These are phyloP conservation scores for Clohesyomyces aquaticus DNA, from an alignment of 495 filamentous ascomycete genomes.

Conservation along the genomic window DNA sequence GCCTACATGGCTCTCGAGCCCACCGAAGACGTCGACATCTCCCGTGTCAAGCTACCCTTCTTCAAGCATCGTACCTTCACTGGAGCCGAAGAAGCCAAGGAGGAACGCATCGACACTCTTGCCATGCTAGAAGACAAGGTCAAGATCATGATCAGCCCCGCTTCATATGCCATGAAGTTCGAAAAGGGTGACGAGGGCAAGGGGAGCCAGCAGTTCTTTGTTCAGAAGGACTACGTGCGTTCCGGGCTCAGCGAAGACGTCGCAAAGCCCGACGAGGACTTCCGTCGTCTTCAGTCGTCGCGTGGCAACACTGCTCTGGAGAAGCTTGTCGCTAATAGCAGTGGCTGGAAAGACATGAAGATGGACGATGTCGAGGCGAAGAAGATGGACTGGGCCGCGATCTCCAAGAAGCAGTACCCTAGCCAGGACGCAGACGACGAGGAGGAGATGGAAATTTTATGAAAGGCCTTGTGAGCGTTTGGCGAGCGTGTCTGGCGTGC, in stretches of 20 bases:
- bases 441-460: constrained; percentile 25
- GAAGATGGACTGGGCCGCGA: constrained; percentile 58
- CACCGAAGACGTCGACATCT: constrained; percentile 78
- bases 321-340: constrained; percentile 73
- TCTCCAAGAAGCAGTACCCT: constrained; percentile 10
- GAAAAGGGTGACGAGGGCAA: constrained; percentile 8
- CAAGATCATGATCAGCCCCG: constrained; percentile 23
- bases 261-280: constrained; percentile 51
- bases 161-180: constrained; percentile 31
- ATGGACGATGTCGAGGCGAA: constrained; percentile 71
- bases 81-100: constrained; percentile 52
- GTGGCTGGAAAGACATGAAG: constrained; percentile 73
- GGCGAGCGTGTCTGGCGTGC: too few species aligned
- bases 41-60: constrained; percentile 66
- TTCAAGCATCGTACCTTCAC: constrained; percentile 72
- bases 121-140: constrained; percentile 35
- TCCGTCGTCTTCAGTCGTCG: constrained; percentile 50
- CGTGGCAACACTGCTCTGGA: constrained; percentile 63
- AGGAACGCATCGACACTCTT: constrained; percentile 37
- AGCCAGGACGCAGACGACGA: constrained; percentile 23
- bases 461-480: background rate
- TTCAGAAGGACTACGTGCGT: constrained; percentile 22
- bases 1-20: constrained; percentile 85
- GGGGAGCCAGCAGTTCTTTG: constrained; percentile 23
- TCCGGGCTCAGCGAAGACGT: constrained; percentile 22